Conservation (phyloP, 331 rosid species). For the Saraca asoca region DNA sequence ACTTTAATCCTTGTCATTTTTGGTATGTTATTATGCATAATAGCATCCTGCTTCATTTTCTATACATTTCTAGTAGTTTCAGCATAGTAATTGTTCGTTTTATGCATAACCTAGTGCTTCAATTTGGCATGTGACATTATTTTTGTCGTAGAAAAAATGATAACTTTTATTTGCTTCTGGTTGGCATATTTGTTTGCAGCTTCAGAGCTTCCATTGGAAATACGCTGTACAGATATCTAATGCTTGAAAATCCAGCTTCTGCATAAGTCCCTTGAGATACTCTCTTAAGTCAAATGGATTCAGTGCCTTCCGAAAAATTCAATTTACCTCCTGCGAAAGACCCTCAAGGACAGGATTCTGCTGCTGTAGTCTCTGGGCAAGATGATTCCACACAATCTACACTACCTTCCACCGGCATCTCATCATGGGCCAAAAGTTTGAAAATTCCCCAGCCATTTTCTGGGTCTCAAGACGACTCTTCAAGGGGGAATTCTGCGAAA, state of each 20-base stretch:
- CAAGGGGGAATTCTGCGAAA: conserved; percentile 66
- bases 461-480: conserved; percentile 63
- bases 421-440: conserved; percentile 91
- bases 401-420: conserved; percentile 59
- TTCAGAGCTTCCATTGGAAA: conserved; percentile 42
- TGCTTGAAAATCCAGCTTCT: conserved; percentile 35
- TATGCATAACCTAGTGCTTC: conserved; percentile 4
- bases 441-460: conserved; percentile 69
- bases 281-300: conserved; percentile 59
- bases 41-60: not conserved
- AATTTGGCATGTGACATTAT: not conserved
- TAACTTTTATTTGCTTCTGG: conserved; percentile 9
- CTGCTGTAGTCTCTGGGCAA: conserved; percentile 45
- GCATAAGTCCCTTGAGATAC: conserved; percentile 29
- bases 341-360: conserved; percentile 50
- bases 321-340: conserved; percentile 42
- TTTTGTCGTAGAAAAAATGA: not conserved
- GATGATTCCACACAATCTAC: conserved; percentile 51
- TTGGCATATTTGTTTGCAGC: conserved; percentile 10
- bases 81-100: not conserved
- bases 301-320: conserved; percentile 53
- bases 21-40: not conserved
- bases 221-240: conserved; percentile 34
- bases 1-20: not conserved
- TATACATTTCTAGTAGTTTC: not conserved